Evolutionary conservation across 148 eudicot genomes (phyloP).

Genomic region (Cornus florida): DNA sequence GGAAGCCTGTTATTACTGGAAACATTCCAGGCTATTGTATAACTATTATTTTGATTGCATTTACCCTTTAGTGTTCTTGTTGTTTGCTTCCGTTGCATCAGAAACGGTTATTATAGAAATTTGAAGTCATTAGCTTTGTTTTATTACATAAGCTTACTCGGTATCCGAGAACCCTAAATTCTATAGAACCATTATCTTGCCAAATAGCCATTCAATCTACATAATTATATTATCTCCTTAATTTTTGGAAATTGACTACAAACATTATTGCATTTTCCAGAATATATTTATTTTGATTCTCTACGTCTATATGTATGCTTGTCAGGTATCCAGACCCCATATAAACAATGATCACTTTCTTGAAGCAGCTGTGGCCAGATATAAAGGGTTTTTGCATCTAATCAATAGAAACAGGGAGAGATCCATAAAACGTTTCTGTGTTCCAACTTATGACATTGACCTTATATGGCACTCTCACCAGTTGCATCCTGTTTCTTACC

Average conservation of each 20-base stretch:
- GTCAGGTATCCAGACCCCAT: slow-evolving; percentile 73
- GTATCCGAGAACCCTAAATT: not conserved
- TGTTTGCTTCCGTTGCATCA: not conserved
- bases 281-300: not conserved
- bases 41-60: not conserved
- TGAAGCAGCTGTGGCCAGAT: slow-evolving; percentile 84
- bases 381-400: slow-evolving; percentile 86
- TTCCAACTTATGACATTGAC: slow-evolving; percentile 95
- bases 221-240: not conserved
- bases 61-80: not conserved
- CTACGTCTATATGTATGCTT: not conserved
- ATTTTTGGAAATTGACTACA: not conserved
- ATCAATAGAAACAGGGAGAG: slow-evolving; percentile 77
- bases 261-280: not conserved
- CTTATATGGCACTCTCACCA: slow-evolving; percentile 99
- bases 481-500: slow-evolving; percentile 64
- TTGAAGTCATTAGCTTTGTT: not conserved
- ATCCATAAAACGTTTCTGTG: slow-evolving; percentile 59
- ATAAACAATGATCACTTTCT: slow-evolving; percentile 66
- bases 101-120: slow-evolving; percentile 1
- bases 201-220: not conserved
- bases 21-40: not conserved
- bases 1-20: not conserved
- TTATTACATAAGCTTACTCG: not conserved
- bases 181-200: not conserved